phyloP scores from a whole-genome alignment of 768 basidiomycete genomes.

The Tricholoma matsutake region DNA sequence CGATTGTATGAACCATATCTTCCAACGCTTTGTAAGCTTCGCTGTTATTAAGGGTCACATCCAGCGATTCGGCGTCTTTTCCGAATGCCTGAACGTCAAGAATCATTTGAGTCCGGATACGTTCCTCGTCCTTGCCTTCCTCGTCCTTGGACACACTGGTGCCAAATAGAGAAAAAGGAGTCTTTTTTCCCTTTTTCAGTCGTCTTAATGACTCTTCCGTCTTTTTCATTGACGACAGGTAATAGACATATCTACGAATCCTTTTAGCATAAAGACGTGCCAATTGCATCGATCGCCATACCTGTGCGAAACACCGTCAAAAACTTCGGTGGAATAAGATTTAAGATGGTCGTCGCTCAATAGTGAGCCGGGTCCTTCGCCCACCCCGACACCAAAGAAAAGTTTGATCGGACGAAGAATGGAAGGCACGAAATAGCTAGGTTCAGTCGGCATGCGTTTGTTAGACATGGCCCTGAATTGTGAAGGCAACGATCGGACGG shows the following conservation, averaged over 20 bases:
- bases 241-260: conserved; percentile 65
- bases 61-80: conserved; percentile 67
- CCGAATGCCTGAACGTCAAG: conserved; percentile 85
- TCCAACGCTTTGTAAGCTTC: conserved; percentile 52
- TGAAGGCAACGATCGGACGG: conserved; percentile 84
- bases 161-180: conserved; percentile 78
- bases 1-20: conserved; percentile 54
- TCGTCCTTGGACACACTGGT: conserved; percentile 50
- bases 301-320: conserved; percentile 69
- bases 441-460: conserved; percentile 67
- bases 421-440: conserved; percentile 82
- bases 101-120: conserved; percentile 79
- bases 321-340: conserved; percentile 57
- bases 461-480: conserved; percentile 86
- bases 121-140: conserved; percentile 83
- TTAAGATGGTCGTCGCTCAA: conserved; percentile 54
- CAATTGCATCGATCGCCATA: conserved; percentile 22
- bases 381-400: conserved; percentile 63
- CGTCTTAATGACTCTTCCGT: conserved; percentile 86
- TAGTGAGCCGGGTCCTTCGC: conserved; percentile 56
- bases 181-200: conserved; percentile 83
- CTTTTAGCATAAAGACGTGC: background rate
- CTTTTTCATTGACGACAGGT: conserved; percentile 83
- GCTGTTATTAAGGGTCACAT: conserved; percentile 55
- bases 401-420: conserved; percentile 78